Base-by-base conservation (phyloP, 2,329 filamentous ascomycete genomes). In the Aureobasidium vineae region DNA sequence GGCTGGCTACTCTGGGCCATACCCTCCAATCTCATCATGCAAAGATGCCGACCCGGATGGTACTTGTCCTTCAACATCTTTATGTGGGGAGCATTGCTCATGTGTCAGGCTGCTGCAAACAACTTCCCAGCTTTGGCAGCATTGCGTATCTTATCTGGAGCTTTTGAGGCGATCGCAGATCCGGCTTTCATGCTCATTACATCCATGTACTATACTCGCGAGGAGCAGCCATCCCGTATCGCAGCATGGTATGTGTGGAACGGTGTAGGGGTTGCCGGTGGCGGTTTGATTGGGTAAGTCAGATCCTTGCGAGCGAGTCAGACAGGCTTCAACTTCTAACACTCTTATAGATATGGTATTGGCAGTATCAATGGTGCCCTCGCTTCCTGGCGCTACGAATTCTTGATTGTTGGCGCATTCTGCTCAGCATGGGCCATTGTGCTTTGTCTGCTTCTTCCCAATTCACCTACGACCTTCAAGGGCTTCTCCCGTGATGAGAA, bases 371-470 rank as follows among this genome's bases (percentile, higher is more conserved):
- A 80, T 45, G 85, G 84, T 16, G 77, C 79, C 1, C 78, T 89
- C 23, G 79, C 82, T 0, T 84, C 82, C 0, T 90, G 87, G 87
- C 85, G 85, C 71, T 90, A 87, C 69, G 86, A 90, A 65, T 90
- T 90, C 72, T 75, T 90, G 19, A 82, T 90, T n/a, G 86, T 80
- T 3, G 79, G 79, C 3, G 72, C 84, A 0, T 78, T 88, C 13
- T 88, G 85, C 67, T 79, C 83, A 19, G 67, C 79, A 15, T 89
- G 86, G 82, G 87, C 84, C 1, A 79, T 88, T 8, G 75, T 85
- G 13, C 83, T 88, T 72, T 78, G 82, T 41, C 72, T 85, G n/a
- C 75, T 85, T 52, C 78, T 88, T 1, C 85, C 85, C 3, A 84
- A 86, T 71, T 83, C 81, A 0, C 86, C 85, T 0, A 79, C 84